Percentiles rank a stretch among this genome's conserved stretches.
These are phyloP conservation scores for Casuarina glauca DNA, from an alignment of 306 rosid genomes.

Conservation along the genomic window DNA sequence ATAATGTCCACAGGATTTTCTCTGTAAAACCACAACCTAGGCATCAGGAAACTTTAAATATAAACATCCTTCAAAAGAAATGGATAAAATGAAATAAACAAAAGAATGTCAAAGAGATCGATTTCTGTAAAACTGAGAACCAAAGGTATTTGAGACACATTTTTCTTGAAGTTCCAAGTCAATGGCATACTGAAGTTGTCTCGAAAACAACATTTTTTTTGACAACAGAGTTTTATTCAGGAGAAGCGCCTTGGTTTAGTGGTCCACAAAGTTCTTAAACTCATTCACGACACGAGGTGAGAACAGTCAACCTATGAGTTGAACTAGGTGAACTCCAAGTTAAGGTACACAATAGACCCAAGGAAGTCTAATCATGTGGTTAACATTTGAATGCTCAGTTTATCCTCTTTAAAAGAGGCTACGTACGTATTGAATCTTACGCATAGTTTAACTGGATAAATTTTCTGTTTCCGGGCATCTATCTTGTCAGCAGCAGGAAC, in stretches of 20 bases:
- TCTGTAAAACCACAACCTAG: background rate
- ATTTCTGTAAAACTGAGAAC: background rate
- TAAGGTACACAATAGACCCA: background rate
- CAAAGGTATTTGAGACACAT: background rate
- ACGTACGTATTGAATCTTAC: background rate
- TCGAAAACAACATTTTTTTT: background rate
- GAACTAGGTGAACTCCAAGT: background rate
- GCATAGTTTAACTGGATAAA: background rate
- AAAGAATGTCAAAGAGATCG: background rate
- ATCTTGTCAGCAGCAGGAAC: background rate
- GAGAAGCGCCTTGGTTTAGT: background rate
- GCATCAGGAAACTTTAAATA: background rate
- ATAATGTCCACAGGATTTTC: conserved; percentile 1
- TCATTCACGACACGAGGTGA: background rate
- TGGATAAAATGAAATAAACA: background rate
- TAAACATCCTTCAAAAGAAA: background rate
- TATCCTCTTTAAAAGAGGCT: background rate
- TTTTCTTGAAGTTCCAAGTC: background rate
- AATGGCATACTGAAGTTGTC: background rate
- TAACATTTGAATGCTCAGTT: background rate
- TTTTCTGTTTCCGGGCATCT: background rate
- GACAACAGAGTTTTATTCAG: background rate
- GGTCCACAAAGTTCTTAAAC: background rate
- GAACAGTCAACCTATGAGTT: background rate
- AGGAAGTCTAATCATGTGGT: background rate